phyloP scores from a whole-genome alignment of 495 filamentous ascomycete species.

The Aspergillus coremiiformis region DNA sequence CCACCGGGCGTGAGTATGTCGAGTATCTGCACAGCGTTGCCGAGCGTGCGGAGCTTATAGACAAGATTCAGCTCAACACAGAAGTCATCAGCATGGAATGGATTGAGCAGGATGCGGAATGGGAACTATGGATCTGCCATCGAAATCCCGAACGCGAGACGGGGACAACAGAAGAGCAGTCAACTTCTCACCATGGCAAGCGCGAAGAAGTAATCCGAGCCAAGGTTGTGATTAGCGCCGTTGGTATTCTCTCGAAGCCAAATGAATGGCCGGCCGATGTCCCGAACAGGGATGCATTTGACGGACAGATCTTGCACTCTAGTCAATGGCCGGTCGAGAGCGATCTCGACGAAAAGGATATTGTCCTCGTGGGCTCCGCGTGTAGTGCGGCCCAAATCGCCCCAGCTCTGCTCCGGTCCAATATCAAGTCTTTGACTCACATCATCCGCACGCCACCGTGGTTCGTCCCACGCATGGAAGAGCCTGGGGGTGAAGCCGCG shows the following conservation, averaged over 20 bases:
- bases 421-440: conserved; percentile 49
- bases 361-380: conserved; percentile 56
- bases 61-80: conserved; percentile 54
- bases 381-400: conserved; percentile 48
- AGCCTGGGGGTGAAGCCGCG: neutral
- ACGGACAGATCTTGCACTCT: conserved; percentile 51
- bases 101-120: conserved; percentile 45
- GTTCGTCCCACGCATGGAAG: conserved; percentile 24
- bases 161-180: conserved; percentile 30
- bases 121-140: conserved; percentile 47
- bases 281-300: conserved; percentile 33
- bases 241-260: conserved; percentile 49
- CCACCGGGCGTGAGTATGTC: conserved; percentile 48
- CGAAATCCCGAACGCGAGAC: conserved; percentile 32
- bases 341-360: conserved; percentile 43
- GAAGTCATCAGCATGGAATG: conserved; percentile 42
- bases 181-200: conserved; percentile 35
- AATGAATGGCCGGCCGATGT: conserved; percentile 46
- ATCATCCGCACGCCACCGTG: conserved; percentile 58
- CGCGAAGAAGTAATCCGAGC: conserved; percentile 24
- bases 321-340: conserved; percentile 46
- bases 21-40: conserved; percentile 55
- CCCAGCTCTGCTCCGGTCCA: conserved; percentile 29
- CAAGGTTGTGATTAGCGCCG: conserved; percentile 51
- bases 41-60: conserved; percentile 47